A percentile compares a stretch with the other conserved stretches of the same genome.
These are phyloP conservation scores for Gynochthodes officinalis DNA, from an alignment of 257 asterid species.

Conservation along the genomic window DNA sequence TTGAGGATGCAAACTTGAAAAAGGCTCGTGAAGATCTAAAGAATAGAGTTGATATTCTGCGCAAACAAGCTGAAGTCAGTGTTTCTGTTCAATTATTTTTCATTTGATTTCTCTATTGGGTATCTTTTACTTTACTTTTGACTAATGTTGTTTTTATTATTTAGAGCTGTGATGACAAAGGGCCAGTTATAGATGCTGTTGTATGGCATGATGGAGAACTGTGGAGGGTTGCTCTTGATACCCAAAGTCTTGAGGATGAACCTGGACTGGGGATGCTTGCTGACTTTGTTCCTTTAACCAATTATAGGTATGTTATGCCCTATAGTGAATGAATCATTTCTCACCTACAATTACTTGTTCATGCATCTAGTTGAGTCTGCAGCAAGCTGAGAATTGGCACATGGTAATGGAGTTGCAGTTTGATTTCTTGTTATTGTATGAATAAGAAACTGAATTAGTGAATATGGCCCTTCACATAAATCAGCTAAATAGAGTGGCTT, in stretches of 20 bases:
- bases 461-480: neutral
- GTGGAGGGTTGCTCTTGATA: constrained; percentile 98
- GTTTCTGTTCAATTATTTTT: neutral
- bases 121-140: constrained; percentile 21
- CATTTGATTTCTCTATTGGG: constrained; percentile 18
- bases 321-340: constrained; percentile 8
- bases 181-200: constrained; percentile 94
- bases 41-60: constrained; percentile 78
- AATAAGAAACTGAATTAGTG: neutral
- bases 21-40: constrained; percentile 84
- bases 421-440: neutral
- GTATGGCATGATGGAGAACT: constrained; percentile 97
- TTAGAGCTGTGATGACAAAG: constrained; percentile 91
- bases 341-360: constrained; percentile 1
- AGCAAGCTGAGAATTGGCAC: neutral
- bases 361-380: constrained; percentile 1
- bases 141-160: constrained; percentile 15
- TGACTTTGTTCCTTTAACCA: constrained; percentile 83
- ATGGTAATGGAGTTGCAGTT: neutral
- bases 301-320: constrained; percentile 59
- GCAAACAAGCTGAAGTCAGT: constrained; percentile 86
- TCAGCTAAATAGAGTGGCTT: neutral
- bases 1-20: constrained; percentile 59
- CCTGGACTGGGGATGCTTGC: constrained; percentile 81
- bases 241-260: constrained; percentile 81